Evolutionary conservation across 139 green algal genomes (phyloP).

Genomic region (Micromonas pusilla): DNA sequence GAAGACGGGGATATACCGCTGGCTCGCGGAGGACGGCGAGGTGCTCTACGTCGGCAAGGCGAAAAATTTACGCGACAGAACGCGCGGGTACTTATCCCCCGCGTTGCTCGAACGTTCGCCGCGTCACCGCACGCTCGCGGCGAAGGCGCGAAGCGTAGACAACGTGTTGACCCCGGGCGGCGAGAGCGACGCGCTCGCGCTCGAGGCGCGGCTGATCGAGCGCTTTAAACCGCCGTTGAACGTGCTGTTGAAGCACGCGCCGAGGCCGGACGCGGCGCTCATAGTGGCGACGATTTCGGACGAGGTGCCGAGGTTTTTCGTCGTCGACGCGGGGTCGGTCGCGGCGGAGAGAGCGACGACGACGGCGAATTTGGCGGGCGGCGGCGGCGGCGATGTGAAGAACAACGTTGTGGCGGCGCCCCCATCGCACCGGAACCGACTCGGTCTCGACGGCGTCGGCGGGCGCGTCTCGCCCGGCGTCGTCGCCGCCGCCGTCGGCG

Average conservation of each 20-base stretch:
- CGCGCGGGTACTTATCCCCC: neutral
- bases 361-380: neutral
- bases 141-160: neutral
- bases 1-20: constrained; percentile 17
- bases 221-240: neutral
- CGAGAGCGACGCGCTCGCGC: constrained; percentile 4
- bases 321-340: neutral
- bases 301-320: neutral
- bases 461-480: neutral
- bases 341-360: no score
- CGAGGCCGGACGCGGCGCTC: neutral
- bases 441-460: neutral
- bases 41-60: constrained; percentile 27
- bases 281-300: neutral
- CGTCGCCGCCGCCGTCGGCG: neutral
- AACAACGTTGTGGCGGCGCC: neutral
- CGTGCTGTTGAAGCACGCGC: constrained; percentile 18
- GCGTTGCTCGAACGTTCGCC: neutral
- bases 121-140: neutral
- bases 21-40: constrained; percentile 2
- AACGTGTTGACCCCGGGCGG: constrained; percentile 10
- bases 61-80: constrained; percentile 19
- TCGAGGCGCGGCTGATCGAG: constrained; percentile 11
- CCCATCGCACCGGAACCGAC: neutral
- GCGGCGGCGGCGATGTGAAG: neutral